These are phyloP conservation scores for Fallopia convolvulus DNA, from an alignment of 148 eudicot genomes.

Conservation along the genomic window DNA sequence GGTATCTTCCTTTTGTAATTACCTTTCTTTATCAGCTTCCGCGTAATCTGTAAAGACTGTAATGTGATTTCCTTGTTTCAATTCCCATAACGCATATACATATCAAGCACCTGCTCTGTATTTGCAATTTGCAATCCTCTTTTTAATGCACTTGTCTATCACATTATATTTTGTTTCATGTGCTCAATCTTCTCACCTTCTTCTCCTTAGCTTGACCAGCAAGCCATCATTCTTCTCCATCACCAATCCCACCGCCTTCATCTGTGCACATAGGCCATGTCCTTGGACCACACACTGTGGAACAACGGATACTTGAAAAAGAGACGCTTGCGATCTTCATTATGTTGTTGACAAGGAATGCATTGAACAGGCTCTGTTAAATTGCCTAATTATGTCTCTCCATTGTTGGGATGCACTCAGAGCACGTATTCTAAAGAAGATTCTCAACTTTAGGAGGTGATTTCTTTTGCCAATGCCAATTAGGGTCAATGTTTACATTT, in stretches of 20 bases:
- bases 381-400: too few relatives aligned
- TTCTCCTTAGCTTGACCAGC: slow-evolving; percentile 18
- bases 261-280: slow-evolving; percentile 47
- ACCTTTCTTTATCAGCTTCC: background rate
- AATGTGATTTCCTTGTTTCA: background rate
- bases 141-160: too few relatives aligned
- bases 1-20: slow-evolving; percentile 3
- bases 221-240: slow-evolving; percentile 33
- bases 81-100: background rate
- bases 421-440: too few relatives aligned
- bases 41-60: background rate
- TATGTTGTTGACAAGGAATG: too few relatives aligned
- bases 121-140: too few relatives aligned
- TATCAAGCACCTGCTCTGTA: background rate
- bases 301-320: slow-evolving; percentile 25
- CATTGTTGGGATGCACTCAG: too few relatives aligned
- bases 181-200: background rate
- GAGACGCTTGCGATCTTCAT: slow-evolving; percentile 15
- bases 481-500: too few relatives aligned
- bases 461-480: too few relatives aligned
- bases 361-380: too few relatives aligned
- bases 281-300: slow-evolving; percentile 35
- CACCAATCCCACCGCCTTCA: slow-evolving; percentile 28
- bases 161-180: too few relatives aligned
- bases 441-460: too few relatives aligned